Base-by-base conservation (phyloP, 768 basidiomycete genomes). In the Panaeolus cyanescens region DNA sequence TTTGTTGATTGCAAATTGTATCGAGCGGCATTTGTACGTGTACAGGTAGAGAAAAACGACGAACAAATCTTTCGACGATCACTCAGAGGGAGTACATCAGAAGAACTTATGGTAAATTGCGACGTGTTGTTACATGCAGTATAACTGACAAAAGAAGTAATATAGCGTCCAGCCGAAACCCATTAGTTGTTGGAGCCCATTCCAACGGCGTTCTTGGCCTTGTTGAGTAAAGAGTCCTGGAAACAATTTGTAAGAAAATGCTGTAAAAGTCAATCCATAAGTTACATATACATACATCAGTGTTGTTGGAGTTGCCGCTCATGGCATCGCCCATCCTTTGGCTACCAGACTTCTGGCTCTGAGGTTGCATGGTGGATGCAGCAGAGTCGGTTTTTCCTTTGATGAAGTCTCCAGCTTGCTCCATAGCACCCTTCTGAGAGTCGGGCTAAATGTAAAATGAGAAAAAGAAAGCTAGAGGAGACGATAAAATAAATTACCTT, bases 201-300 rank as follows among this genome's bases (percentile, higher is more conserved):
- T 12, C 84, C 84, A 58, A 85, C 69, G 33, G 82, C 75, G 64
- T 80, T 74, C 80, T 85, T 85, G 39, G 83, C 81, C 77, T 84
- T 83, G 70, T 77, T 72, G 19, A 82, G 45, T 34, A 87, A 33
- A 7, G 80, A 81, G 5, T 77, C 75, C 74, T 80, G 39, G 1
- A 59, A 40, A 22, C 15, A 42, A 30, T 53, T 60, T 36, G 53
- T 39, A 13, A 6, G 25, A 13, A 50, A 12, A 50, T 13, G 5
- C 8, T 25, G 2, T 39, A 17, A n/a, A 12, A 6, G 32, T 22
- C 56, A 15, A n/a, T 53, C 15, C 22, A 60, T 9, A 17, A 22
- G 1, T 39, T 37, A n/a, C 15, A n/a, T 32, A 30, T 25, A 66
- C 73, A 28, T 58, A 79, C 79, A 54, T 75, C 64, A 65, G 80